Evolutionary conservation across 1,284 basidiomycete species (phyloP).

Genomic region (Tylopilus sp.): DNA sequence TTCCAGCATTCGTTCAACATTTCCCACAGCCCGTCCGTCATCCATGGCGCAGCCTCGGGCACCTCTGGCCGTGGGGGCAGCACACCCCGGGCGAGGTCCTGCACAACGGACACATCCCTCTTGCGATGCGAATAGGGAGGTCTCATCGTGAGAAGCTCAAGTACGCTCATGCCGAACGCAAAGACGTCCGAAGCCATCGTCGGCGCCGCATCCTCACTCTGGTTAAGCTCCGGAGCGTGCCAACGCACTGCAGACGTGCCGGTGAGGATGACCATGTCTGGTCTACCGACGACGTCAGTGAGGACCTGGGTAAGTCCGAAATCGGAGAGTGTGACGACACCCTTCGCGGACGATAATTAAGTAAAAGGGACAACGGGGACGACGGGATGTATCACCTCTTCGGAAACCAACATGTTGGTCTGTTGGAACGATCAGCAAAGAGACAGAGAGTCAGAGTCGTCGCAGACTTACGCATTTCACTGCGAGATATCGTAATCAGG

Average conservation of each 20-base stretch:
- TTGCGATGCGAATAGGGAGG: constrained; percentile 46
- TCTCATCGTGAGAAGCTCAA: constrained; percentile 51
- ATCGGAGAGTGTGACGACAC: constrained; percentile 52
- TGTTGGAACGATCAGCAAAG: constrained; percentile 24
- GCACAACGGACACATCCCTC: constrained; percentile 47
- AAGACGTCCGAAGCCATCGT: constrained; percentile 50
- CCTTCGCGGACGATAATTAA: constrained; percentile 31
- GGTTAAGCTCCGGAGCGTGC: constrained; percentile 55
- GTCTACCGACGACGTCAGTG: constrained; percentile 47
- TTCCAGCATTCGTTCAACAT: constrained; percentile 45
- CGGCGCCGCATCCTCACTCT: constrained; percentile 36
- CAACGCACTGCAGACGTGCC: constrained; percentile 47
- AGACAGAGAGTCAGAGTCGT: not conserved
- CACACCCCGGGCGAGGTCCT: constrained; percentile 37
- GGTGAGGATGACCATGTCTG: constrained; percentile 43
- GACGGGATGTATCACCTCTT: constrained; percentile 25
- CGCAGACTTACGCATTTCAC: constrained; percentile 55
- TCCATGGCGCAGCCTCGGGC: constrained; percentile 32
- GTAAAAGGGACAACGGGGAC: not conserved
- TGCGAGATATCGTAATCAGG: constrained; percentile 20
- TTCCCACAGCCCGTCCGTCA: constrained; percentile 46
- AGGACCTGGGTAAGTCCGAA: constrained; percentile 61
- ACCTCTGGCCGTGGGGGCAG: constrained; percentile 41
- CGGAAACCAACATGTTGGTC: constrained; percentile 54
- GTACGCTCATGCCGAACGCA: constrained; percentile 54